These are phyloP conservation scores for Peterozyma xylosa DNA, from an alignment of 805 yeast species.

Conservation along the genomic window DNA sequence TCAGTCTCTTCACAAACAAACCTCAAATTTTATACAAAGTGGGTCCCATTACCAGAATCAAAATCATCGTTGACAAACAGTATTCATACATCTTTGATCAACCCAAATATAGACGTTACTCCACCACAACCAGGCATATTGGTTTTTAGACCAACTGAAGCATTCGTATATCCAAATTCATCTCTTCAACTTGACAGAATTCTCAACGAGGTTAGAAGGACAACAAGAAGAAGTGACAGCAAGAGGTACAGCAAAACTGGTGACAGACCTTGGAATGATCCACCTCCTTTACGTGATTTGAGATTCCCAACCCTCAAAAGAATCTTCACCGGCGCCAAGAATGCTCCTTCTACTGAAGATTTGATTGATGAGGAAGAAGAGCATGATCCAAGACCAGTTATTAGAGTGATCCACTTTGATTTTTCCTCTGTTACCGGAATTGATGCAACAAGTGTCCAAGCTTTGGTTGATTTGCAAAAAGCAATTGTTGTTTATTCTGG, in stretches of 20 bases:
- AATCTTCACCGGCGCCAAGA: background rate
- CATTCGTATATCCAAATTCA: slow-evolving; percentile 76
- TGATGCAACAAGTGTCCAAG: slow-evolving; percentile 77
- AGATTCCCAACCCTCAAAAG: slow-evolving; percentile 20
- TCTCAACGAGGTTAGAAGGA: slow-evolving; percentile 54
- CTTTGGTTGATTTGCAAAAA: slow-evolving; percentile 67
- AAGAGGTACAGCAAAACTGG: slow-evolving; percentile 32
- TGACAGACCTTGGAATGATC: slow-evolving; percentile 87
- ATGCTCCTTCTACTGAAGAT: slow-evolving; percentile 11
- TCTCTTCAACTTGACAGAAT: slow-evolving; percentile 66
- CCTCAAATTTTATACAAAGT: slow-evolving; percentile 40
- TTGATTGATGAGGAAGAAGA: slow-evolving; percentile 16
- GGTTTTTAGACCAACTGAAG: slow-evolving; percentile 76
- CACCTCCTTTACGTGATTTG: slow-evolving; percentile 43
- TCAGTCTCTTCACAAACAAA: background rate
- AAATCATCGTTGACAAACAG: slow-evolving; percentile 7
- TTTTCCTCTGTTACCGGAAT: slow-evolving; percentile 68
- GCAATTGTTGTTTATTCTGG: slow-evolving; percentile 70
- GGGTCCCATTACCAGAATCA: slow-evolving; percentile 57
- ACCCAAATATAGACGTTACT: slow-evolving; percentile 46
- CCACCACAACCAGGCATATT: slow-evolving; percentile 91
- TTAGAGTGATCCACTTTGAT: slow-evolving; percentile 73
- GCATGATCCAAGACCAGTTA: slow-evolving; percentile 52
- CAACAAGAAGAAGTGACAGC: slow-evolving; percentile 56
- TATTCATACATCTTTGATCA: slow-evolving; percentile 31